Conservation (phyloP, 2,329 filamentous ascomycete species). For the Microdochium nivale region DNA sequence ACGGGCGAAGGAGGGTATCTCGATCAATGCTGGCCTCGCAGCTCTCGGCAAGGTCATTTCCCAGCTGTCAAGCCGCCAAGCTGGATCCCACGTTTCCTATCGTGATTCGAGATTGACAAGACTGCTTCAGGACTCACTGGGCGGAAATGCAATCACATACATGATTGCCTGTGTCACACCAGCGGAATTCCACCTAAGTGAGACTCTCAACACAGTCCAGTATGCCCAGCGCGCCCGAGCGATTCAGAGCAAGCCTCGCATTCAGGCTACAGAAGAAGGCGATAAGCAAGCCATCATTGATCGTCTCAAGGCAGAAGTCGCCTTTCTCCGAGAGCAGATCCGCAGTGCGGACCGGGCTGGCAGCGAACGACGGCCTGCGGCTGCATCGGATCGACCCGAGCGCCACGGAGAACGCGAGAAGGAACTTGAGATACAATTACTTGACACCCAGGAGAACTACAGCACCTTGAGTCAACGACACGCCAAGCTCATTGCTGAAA, state of each 20-base stretch:
- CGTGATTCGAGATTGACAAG: conserved; percentile 96
- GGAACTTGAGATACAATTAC: conserved; percentile 86
- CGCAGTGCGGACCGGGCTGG: conserved; percentile 67
- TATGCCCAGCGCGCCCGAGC: conserved; percentile 93
- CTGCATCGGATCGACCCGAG: conserved; percentile 63
- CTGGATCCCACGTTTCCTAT: conserved; percentile 90
- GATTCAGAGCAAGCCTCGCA: conserved; percentile 95
- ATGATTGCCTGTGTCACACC: conserved; percentile 99
- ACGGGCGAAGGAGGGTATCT: conserved; percentile 90
- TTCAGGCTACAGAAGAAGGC: conserved; percentile 86
- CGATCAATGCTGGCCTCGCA: conserved; percentile 92
- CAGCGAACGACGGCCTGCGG: conserved; percentile 42
- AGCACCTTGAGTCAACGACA: conserved; percentile 83
- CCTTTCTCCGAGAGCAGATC: conserved; percentile 90
- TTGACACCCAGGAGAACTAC: conserved; percentile 94
- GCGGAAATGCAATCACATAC: conserved; percentile 95
- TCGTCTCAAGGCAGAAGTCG: conserved; percentile 83
- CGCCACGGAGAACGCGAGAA: conserved; percentile 76
- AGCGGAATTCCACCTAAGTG: conserved; percentile 92
- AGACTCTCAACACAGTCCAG: conserved; percentile 94
- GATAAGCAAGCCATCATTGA: conserved; percentile 95
- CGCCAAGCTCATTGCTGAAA: conserved; percentile 88
- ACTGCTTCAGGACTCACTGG: conserved; percentile 89
- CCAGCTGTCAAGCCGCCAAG: conserved; percentile 82
- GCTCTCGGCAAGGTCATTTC: conserved; percentile 97